Evolutionary conservation across 1,139 yeast genomes (phyloP), one percentile per base, ranked within the genome.

Genomic region (Scheffersomyces insectosa): DNA sequence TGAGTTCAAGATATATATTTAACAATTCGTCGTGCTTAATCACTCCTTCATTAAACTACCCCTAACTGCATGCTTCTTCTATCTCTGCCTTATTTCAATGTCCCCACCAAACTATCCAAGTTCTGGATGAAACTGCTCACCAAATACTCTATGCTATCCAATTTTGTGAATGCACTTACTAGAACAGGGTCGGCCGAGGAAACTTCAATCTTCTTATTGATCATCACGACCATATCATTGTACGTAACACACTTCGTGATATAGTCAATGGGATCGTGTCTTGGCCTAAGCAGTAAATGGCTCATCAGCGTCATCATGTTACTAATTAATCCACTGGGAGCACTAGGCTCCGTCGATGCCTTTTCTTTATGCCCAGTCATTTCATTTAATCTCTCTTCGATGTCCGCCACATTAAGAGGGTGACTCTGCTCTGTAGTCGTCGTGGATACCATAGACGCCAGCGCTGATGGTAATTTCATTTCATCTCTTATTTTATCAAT

Each of bases 231-330:
- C 58, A 51, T 53, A 7, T 60, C 50, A 48, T 70, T 62, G 54
- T 68, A 74, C 3, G 79, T 73, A 33, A 72, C 57, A 44, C 79
- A 72, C 47, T 72, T 69, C 12, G 78, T 72, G 38, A 74, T 63
- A 53, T 73, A 74, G 47, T 74, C 79, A 23, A 64, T 59, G 0
- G 77, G 70, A 28, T 64, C 71, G 40, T 62, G 57, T 42, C 59
- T 68, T 8, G 66, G 70, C 38, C 60, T 62, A 38, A 69, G 48
- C 56, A 63, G 66, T 28, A 69, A 55, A 40, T 60, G 68, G 36
- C 57, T 57, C 37, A 69, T 44, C 39, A 70, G 68, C 34, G 57
- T 57, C 37, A 69, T 44, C 39, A 70, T 60, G 36, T 56, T 61
- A 38, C 58, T 50, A 33, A 70, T 51, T 43, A 51, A 38, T n/a